Conservation (phyloP, 306 rosid species). For the Fagus sylvatica region DNA sequence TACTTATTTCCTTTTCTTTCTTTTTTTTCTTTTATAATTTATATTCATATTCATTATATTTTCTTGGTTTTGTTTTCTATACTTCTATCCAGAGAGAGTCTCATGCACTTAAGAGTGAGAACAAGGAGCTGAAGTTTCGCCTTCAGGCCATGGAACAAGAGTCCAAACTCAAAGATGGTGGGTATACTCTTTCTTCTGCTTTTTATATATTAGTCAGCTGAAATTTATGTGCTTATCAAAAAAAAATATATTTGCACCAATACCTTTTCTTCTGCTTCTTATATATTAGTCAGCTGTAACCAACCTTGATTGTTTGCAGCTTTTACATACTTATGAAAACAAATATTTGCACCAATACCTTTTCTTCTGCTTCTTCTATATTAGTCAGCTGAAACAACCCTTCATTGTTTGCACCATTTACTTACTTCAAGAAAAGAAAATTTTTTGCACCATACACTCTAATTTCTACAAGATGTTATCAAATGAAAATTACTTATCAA, state of each 20-base stretch:
- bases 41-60: conserved; percentile 12
- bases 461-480: neutral
- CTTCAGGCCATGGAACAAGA: conserved; percentile 88
- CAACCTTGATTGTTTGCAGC: no score
- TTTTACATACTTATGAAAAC: no score
- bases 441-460: neutral
- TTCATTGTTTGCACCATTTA: neutral
- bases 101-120: conserved; percentile 54
- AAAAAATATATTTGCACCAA: no score
- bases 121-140: conserved; percentile 79
- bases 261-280: conserved; percentile 21
- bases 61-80: conserved; percentile 16
- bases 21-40: neutral
- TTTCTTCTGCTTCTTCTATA: conserved; percentile 20
- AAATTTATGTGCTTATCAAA: no score
- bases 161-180: conserved; percentile 85
- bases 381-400: conserved; percentile 21
- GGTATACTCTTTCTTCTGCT: conserved; percentile 21
- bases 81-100: conserved; percentile 53
- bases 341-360: neutral
- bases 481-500: neutral
- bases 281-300: neutral
- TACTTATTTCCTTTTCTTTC: neutral
- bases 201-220: neutral
- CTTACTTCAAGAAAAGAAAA: neutral